Conservation (phyloP, 179 eudicot genomes). For the Vitellaria paradoxa region DNA sequence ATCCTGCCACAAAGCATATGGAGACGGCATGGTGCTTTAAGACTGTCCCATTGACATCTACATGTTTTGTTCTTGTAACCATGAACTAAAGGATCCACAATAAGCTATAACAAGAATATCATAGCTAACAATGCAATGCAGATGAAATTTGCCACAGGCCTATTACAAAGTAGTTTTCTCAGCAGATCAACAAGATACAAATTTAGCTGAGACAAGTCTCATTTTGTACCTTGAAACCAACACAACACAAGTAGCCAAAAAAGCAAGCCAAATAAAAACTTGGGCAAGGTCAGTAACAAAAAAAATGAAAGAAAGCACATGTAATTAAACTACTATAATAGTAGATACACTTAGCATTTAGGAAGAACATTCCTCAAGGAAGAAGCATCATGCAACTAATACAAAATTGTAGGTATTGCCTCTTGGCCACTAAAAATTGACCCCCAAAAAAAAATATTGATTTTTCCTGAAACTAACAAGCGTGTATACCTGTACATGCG, state of each 20-base stretch:
- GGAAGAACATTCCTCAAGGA: background rate
- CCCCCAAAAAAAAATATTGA: background rate
- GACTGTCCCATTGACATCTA: background rate
- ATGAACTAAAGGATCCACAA: too few relatives aligned
- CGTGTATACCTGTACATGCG: slow-evolving; percentile 17
- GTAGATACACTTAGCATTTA: background rate
- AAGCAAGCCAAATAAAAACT: background rate
- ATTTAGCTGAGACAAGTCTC: background rate
- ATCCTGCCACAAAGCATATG: too few relatives aligned
- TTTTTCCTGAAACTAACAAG: background rate
- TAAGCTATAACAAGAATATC: background rate
- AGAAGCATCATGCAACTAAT: background rate
- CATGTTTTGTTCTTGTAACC: too few relatives aligned
- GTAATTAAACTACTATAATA: background rate
- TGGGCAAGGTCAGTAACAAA: too few relatives aligned
- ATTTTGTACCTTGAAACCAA: background rate
- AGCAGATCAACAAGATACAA: background rate
- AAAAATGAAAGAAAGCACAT: background rate
- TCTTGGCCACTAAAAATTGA: background rate
- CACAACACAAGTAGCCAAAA: background rate
- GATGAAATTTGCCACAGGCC: background rate
- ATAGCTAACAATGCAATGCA: background rate
- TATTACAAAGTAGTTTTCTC: background rate
- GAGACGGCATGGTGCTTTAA: too few relatives aligned
- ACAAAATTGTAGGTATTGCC: background rate